Base-by-base conservation (phyloP, 345 rosid species). In the Hibiscus trionum region DNA sequence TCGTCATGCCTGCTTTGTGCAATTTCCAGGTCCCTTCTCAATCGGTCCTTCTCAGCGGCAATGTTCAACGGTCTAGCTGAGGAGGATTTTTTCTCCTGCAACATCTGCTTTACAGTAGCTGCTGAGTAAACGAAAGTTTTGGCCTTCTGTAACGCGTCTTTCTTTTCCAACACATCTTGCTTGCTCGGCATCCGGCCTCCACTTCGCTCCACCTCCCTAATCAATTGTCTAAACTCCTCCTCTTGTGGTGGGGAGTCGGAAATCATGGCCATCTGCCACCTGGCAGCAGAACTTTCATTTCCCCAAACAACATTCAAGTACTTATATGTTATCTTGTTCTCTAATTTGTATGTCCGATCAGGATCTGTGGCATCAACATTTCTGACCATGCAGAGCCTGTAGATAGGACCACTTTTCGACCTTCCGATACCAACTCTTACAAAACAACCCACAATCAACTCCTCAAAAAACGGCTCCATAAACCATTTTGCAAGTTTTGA, bases 231-330 rank as follows among this genome's bases (percentile, higher is more conserved):
- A 76, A 80, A 96, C 79, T 96, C 98, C 70, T 93, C 98, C 83
- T 89, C 99, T 27, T 84, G 59, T 10, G 99, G 99, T 24, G 81
- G 79, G 17, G 96, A 88, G 79, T 96, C 99, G 10, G 99, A 96
- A 81, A 93, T 84, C 99, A 91, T 96, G 1, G 98, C 98, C 98
- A 93, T 96, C 82, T 96, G 97, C 99, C 99, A 93, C 82, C 98
- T 84, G 39, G 99, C 99, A 27, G 99, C 98, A 2, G 99, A 87
- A 78, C 72, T 84, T 61, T 93, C 98, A 75, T 86, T 87, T 11
- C 99, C 99, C 99, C 98, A 93, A 24, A 81, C 67, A 66, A 88
- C 91, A 60, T 93, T 93, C 77, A 96, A 83, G 77, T 96, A 96
- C 86, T 96, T 96, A 46, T 80, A 77, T 0, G 99, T 93, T 49